These are phyloP conservation scores for Lactuca saligna DNA, from an alignment of 129 eudicot species.

Conservation along the genomic window DNA sequence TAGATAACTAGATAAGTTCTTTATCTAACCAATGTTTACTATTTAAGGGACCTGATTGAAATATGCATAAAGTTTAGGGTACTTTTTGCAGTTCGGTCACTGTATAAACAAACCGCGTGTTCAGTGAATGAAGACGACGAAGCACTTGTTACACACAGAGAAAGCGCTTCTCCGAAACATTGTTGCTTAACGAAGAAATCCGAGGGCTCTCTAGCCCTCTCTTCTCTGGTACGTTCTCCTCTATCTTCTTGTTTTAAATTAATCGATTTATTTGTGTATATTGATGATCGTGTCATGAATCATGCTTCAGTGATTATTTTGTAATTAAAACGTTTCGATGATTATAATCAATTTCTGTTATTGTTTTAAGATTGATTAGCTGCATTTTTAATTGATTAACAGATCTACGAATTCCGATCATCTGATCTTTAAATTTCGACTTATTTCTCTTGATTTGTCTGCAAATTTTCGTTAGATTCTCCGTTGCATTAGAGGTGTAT, in stretches of 20 bases:
- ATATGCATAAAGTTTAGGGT: not conserved
- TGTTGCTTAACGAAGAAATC: not conserved
- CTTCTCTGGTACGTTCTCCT: constrained; percentile 1
- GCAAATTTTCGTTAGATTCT: not conserved
- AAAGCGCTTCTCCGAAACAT: not conserved
- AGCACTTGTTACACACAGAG: not conserved
- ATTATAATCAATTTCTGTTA: not conserved
- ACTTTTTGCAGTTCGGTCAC: not conserved
- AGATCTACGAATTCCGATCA: not conserved
- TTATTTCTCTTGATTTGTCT: not conserved
- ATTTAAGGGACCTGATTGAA: not conserved
- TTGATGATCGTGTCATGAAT: constrained; percentile 6
- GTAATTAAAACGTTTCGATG: not conserved
- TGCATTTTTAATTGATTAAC: constrained; percentile 16
- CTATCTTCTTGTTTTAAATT: not conserved
- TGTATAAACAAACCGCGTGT: constrained; percentile 11
- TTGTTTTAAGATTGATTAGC: not conserved
- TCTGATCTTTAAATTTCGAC: constrained; percentile 11
- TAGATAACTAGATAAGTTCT: not conserved
- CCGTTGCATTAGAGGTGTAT: not conserved
- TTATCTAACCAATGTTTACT: not conserved
- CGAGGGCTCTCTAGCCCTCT: not conserved
- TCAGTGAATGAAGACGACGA: constrained; percentile 2
- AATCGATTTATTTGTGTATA: not conserved
- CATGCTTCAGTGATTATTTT: not conserved